These are phyloP conservation scores for Aphanomyces cochlioides DNA, from an alignment of 352 stramenopile genomes.

Conservation along the genomic window DNA sequence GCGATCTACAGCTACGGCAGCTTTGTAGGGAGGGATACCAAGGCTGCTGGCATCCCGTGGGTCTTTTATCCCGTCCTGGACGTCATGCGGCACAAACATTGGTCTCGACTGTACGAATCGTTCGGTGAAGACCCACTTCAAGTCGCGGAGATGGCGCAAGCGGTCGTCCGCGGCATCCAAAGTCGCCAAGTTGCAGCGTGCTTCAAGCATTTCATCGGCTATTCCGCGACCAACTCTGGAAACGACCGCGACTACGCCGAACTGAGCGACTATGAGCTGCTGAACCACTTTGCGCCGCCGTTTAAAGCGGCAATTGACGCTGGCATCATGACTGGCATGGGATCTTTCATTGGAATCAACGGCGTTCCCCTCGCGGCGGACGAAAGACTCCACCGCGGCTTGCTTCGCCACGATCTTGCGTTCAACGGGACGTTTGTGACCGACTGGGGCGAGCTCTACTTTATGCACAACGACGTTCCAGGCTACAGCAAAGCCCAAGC, in stretches of 20 bases:
- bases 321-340: constrained; percentile 87
- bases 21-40: constrained; percentile 79
- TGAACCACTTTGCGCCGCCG: constrained; percentile 69
- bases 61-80: constrained; percentile 87
- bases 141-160: constrained; percentile 59
- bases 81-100: constrained; percentile 75
- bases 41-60: constrained; percentile 86
- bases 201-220: constrained; percentile 88
- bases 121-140: constrained; percentile 89
- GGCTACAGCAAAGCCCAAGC: not conserved
- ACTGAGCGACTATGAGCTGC: constrained; percentile 62
- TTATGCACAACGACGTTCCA: constrained; percentile 47
- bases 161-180: constrained; percentile 82
- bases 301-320: constrained; percentile 64
- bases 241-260: constrained; percentile 70
- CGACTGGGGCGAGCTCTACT: not conserved
- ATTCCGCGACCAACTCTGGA: constrained; percentile 62
- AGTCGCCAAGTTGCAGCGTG: constrained; percentile 62
- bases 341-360: constrained; percentile 91
- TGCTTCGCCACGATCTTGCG: not conserved
- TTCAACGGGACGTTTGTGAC: not conserved
- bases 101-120: constrained; percentile 88
- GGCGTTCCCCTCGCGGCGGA: constrained; percentile 90
- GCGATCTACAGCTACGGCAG: constrained; percentile 67
- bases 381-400: not conserved